Conservation (phyloP, 306 rosid genomes). For the Vigna angularis region DNA sequence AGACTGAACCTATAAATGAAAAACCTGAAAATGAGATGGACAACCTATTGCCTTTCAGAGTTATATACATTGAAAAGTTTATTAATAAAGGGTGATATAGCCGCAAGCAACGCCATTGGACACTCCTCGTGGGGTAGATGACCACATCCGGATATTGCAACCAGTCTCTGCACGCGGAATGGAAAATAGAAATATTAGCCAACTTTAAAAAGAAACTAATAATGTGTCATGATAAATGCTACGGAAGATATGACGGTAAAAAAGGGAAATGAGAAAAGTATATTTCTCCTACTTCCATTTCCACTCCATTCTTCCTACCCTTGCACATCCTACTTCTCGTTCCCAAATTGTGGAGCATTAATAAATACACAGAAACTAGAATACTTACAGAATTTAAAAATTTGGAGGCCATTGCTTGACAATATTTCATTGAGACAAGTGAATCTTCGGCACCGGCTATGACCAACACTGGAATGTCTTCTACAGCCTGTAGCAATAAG, state of each 20-base stretch:
- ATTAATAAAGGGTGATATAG: conserved; percentile 79
- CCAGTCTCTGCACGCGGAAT: conserved; percentile 73
- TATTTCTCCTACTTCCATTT: conserved; percentile 1
- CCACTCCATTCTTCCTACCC: not conserved
- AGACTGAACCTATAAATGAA: conserved; percentile 50
- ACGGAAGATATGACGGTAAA: not conserved
- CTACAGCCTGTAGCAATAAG: conserved; percentile 67
- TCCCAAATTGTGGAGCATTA: conserved; percentile 10
- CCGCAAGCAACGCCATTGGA: conserved; percentile 92
- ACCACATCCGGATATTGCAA: conserved; percentile 96
- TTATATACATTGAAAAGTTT: conserved; percentile 59
- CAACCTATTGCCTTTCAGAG: conserved; percentile 58
- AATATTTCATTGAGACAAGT: conserved; percentile 76
- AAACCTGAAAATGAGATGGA: conserved; percentile 21
- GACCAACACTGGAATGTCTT: conserved; percentile 79
- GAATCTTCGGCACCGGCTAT: conserved; percentile 92
- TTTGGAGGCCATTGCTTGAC: conserved; percentile 87
- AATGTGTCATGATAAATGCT: not conserved
- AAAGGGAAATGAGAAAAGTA: not conserved
- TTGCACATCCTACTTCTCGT: not conserved
- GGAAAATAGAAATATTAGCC: conserved; percentile 14
- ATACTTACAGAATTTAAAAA: conserved; percentile 86
- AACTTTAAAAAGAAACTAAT: not conserved
- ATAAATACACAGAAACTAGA: not conserved
- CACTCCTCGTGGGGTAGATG: conserved; percentile 99